Evolutionary conservation across 495 filamentous ascomycete species (phyloP).

Genomic region (Aspergillus cavernicola): DNA sequence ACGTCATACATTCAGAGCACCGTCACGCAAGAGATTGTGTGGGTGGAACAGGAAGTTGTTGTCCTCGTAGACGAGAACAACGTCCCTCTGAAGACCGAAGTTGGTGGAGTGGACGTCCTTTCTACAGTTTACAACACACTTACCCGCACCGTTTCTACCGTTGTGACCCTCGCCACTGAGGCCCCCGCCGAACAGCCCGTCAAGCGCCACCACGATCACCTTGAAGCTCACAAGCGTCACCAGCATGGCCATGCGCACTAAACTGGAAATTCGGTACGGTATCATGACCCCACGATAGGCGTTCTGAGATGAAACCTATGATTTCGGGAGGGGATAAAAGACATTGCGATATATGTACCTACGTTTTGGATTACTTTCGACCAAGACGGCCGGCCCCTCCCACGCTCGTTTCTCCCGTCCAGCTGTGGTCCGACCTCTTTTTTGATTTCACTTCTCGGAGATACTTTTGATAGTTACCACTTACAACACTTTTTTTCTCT

Average conservation of each 20-base stretch:
- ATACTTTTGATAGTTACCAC: constrained; percentile 8
- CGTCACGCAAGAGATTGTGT: constrained; percentile 34
- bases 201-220: constrained; percentile 25
- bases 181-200: constrained; percentile 17
- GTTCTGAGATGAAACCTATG: constrained; percentile 6
- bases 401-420: constrained; percentile 1
- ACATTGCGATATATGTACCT: background rate
- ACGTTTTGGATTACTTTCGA: background rate
- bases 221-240: constrained; percentile 17
- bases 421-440: constrained; percentile 1
- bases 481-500: background rate
- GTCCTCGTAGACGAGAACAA: constrained; percentile 31
- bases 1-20: constrained; percentile 24
- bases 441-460: constrained; percentile 12
- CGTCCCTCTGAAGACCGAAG: constrained; percentile 23
- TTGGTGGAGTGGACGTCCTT: constrained; percentile 19
- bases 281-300: background rate
- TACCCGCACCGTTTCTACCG: constrained; percentile 17
- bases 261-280: background rate
- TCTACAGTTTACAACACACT: constrained; percentile 17
- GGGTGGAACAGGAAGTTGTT: constrained; percentile 34
- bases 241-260: constrained; percentile 19
- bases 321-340: background rate
- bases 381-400: background rate
- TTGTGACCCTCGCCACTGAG: constrained; percentile 24